Percentiles rank a stretch among this genome's conserved stretches.
Conservation (phyloP, 108 stramenopile genomes). For the Ochromonas danica region DNA sequence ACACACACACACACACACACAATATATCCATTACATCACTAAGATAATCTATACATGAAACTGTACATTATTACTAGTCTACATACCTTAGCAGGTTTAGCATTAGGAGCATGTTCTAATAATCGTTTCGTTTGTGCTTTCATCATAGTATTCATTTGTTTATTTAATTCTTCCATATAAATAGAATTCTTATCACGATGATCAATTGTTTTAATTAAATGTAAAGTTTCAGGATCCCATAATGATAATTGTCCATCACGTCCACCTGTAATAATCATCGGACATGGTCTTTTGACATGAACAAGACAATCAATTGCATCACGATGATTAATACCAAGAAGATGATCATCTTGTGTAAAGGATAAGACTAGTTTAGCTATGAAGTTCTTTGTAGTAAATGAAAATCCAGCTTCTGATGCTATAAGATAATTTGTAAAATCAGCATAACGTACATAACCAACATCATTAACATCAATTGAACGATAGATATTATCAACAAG, state of each 20-base stretch:
- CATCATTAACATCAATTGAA: conserved; percentile 30
- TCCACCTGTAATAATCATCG: conserved; percentile 6
- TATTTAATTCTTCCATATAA: background rate
- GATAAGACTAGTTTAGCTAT: background rate
- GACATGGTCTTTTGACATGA: background rate
- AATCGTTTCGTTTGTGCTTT: conserved; percentile 1
- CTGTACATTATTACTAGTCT: too few species aligned
- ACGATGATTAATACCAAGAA: background rate
- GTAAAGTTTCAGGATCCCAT: background rate
- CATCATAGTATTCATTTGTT: background rate
- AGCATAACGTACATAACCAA: background rate
- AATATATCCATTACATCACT: too few species aligned
- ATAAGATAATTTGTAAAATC: conserved; percentile 32
- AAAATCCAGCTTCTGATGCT: conserved; percentile 10
- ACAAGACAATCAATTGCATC: conserved; percentile 4
- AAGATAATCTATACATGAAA: too few species aligned
- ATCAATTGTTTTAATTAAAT: background rate
- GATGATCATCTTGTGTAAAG: background rate
- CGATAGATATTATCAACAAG: conserved; percentile 12
- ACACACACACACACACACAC: too few species aligned
- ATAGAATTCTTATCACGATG: conserved; percentile 23
- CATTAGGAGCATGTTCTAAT: too few species aligned
- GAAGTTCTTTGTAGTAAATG: background rate
- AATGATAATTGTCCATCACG: conserved; percentile 20
- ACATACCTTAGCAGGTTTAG: too few species aligned